Percentiles rank a stretch among this genome's conserved stretches.
These are phyloP conservation scores for Chlorella sorokiniana DNA, from an alignment of 139 green algal genomes.

Conservation along the genomic window DNA sequence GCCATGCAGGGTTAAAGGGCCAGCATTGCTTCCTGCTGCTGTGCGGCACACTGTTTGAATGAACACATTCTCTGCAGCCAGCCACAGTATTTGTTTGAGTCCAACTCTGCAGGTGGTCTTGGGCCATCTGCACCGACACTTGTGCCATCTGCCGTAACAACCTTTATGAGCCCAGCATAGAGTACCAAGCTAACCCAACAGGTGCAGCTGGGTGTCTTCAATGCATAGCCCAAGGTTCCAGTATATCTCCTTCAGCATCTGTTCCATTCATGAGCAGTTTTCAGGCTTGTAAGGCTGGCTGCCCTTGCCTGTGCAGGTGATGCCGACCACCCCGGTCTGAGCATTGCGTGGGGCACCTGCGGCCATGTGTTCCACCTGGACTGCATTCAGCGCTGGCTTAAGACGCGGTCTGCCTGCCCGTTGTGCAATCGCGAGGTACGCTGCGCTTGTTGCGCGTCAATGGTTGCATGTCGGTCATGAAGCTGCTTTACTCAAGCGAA, in stretches of 20 bases:
- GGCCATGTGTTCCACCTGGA: constrained; percentile 98
- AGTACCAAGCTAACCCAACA: constrained; percentile 97
- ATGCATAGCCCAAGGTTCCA: too few species aligned
- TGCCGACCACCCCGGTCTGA: constrained; percentile 87
- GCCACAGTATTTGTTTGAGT: neutral
- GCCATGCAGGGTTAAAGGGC: neutral
- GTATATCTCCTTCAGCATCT: too few species aligned
- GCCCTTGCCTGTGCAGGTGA: constrained; percentile 55
- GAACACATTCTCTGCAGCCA: neutral
- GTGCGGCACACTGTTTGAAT: too few species aligned
- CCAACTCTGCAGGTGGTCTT: constrained; percentile 67
- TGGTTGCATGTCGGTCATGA: neutral
- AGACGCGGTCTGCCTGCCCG: constrained; percentile 68
- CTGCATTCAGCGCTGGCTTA: constrained; percentile 98
- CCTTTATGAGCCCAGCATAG: constrained; percentile 97
- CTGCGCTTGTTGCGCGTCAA: neutral
- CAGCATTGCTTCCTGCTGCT: neutral
- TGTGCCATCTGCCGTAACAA: constrained; percentile 98
- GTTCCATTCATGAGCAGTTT: neutral
- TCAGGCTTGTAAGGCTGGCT: neutral
- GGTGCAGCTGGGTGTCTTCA: constrained; percentile 36
- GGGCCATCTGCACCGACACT: constrained; percentile 96
- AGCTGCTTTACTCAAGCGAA: neutral
- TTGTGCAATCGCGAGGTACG: constrained; percentile 22
- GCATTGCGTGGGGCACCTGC: constrained; percentile 93